Evolutionary conservation across 495 filamentous ascomycete genomes (phyloP), one percentile per base, ranked within the genome.

Genomic region (Hyaloscypha hepaticicola): DNA sequence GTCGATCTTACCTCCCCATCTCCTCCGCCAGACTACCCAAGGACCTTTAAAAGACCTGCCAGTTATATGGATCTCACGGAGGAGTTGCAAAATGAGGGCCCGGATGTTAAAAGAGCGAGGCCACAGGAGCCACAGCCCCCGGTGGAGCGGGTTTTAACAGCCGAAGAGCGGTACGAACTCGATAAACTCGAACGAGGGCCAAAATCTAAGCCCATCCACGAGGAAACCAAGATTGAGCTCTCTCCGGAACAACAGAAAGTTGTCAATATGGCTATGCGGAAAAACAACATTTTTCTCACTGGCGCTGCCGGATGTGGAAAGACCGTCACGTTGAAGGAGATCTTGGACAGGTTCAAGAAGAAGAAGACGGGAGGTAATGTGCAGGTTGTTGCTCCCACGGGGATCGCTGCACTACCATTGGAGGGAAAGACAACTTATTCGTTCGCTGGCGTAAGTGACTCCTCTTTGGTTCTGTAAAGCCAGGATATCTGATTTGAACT

Each of bases 231-330:
- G 24, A 25, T 49, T 22, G 56, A 57, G 53, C 64, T 69, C 9
- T 63, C 67, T 4, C n/a, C 63, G 8, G 82, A 84, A 64, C 83
- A 87, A 63, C 65, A 64, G 11, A 70, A 67, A 11, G 58, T 87
- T 1, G 80, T 87, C 2, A 68, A 81, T 2, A 69, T 83, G 7
- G 83, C 84, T 14, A 63, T 77, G 24, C 72, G 63, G 7, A 78
- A 83, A 0, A 34, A 63, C 14, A 88, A 88, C 56, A 81, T 87
- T 9, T 88, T 87, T 69, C 86, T 83, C 66, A 87, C 85, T 0
- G 86, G 86, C 11, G 82, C 83, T 0, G 86, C 85, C 5, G 86
- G 86, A 1, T 82, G 76, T 48, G 85, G 86, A 26, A 88, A 88
- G 65, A 85, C 82, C 0, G 84, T 80, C 0, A 84, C 85, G 0